These are phyloP conservation scores for Colletotrichum agaves DNA, from an alignment of 2,329 filamentous ascomycete species.

Conservation along the genomic window DNA sequence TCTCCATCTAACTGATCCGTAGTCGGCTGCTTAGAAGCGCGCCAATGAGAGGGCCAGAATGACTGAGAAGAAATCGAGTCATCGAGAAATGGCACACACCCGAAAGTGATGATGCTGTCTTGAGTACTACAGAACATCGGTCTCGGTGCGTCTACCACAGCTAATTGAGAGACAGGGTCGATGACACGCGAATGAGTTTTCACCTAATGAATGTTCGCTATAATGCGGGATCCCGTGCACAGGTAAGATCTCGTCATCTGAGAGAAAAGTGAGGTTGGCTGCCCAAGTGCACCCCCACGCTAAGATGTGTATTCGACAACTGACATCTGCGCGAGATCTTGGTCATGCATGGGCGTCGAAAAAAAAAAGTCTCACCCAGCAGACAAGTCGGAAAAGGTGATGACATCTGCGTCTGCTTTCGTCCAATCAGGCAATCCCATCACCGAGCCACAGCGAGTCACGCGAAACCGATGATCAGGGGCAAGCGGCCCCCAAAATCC, in stretches of 20 bases:
- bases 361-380: background rate
- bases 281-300: no score
- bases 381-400: background rate
- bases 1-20: background rate
- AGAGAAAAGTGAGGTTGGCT: no score
- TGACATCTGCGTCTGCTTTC: background rate
- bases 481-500: background rate
- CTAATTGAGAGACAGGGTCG: no score
- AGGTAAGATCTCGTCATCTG: no score
- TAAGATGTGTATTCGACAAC: no score
- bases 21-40: slow-evolving; percentile 1
- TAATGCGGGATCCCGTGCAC: no score
- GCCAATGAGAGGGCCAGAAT: background rate
- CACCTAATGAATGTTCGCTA: no score
- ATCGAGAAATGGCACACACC: background rate
- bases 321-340: background rate
- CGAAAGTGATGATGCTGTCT: background rate
- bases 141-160: background rate
- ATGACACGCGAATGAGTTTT: no score
- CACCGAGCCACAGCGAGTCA: background rate
- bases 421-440: slow-evolving; percentile 2
- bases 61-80: no score
- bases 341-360: background rate
- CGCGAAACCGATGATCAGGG: background rate
- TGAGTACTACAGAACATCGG: background rate